Conservation (phyloP, 2,329 filamentous ascomycete species). For the Fusarium zealandicum region DNA sequence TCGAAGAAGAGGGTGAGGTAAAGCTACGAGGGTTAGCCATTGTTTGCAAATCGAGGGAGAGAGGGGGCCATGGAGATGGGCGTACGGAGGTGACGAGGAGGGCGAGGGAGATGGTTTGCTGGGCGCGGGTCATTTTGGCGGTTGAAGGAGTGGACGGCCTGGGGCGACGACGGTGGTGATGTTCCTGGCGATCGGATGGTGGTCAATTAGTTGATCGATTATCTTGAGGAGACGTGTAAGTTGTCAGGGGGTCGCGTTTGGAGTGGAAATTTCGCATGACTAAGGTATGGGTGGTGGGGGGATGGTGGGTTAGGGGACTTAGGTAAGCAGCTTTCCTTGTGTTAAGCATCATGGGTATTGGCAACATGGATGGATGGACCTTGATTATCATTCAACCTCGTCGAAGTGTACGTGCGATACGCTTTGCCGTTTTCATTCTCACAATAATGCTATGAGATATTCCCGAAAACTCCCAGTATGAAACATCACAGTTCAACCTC, state of each 20-base stretch:
- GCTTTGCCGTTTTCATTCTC: too few relatives aligned
- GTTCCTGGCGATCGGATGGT: slow-evolving; percentile 22
- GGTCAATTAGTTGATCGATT: slow-evolving; percentile 8
- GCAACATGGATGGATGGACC: too few relatives aligned
- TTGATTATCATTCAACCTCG: too few relatives aligned
- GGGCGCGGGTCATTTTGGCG: slow-evolving; percentile 86
- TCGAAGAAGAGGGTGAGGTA: slow-evolving; percentile 88
- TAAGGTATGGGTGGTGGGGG: slow-evolving; percentile 32
- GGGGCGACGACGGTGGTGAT: background rate
- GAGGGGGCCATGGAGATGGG: background rate
- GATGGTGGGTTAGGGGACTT: slow-evolving; percentile 15
- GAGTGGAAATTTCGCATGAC: slow-evolving; percentile 21
- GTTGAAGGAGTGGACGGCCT: background rate
- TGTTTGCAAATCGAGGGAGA: background rate
- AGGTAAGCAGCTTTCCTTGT: slow-evolving; percentile 7
- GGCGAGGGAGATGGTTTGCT: slow-evolving; percentile 88
- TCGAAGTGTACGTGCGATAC: too few relatives aligned
- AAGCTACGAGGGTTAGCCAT: slow-evolving; percentile 66
- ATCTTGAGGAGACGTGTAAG: slow-evolving; percentile 42
- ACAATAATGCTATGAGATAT: too few relatives aligned
- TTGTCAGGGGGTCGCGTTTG: slow-evolving; percentile 39
- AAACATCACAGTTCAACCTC: too few relatives aligned
- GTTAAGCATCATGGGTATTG: too few relatives aligned
- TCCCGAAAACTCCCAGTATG: too few relatives aligned
- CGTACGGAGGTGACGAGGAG: slow-evolving; percentile 88